Percentiles rank a stretch among this genome's conserved stretches.
Evolutionary conservation across 371 early-diverging fungal genomes (phyloP).

Genomic region (Lichtheimia corymbifera): DNA sequence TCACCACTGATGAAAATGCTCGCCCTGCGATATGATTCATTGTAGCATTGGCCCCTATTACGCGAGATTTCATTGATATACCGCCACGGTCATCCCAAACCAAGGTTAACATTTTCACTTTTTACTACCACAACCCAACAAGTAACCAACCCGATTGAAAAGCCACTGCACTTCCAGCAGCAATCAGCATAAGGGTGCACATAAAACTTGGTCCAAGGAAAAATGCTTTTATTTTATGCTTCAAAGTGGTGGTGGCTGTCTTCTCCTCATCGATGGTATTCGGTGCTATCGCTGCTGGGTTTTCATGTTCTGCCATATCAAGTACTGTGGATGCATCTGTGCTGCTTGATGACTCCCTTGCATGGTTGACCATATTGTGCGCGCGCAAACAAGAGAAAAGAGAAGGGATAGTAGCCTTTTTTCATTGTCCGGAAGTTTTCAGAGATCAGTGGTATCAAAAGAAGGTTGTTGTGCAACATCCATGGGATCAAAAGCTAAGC

Average conservation of each 20-base stretch:
- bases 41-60: slow-evolving; percentile 31
- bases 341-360: background rate
- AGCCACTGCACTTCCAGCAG: slow-evolving; percentile 14
- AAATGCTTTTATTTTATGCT: background rate
- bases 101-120: too few species aligned
- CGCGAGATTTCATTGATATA: too few species aligned
- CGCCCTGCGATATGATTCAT: slow-evolving; percentile 31
- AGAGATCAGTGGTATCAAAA: too few species aligned
- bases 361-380: background rate
- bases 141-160: slow-evolving; percentile 10
- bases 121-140: too few species aligned
- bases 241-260: background rate
- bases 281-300: background rate
- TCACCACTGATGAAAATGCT: slow-evolving; percentile 26
- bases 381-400: background rate
- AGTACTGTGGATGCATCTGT: background rate
- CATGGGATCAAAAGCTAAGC: slow-evolving; percentile 6
- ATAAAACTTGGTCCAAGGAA: background rate
- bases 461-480: too few species aligned
- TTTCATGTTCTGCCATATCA: background rate
- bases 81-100: too few species aligned
- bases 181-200: slow-evolving; percentile 4
- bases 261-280: background rate
- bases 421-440: background rate
- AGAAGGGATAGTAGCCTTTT: background rate